Conservation (phyloP, 805 yeast genomes). For the Sugiyamaella smithiae region DNA sequence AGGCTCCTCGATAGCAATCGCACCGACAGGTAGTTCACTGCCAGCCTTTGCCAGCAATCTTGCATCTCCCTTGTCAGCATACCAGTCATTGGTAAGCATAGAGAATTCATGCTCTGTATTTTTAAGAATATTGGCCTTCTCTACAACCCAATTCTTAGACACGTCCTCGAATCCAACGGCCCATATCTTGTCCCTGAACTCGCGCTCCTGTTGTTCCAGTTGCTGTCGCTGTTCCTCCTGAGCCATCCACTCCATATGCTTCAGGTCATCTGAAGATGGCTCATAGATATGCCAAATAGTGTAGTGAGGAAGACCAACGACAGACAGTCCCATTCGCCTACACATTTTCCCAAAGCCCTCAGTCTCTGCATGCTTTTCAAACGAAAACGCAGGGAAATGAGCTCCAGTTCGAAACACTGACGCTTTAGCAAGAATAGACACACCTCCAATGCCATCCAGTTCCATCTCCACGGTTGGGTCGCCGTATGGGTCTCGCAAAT, state of each 20-base stretch:
- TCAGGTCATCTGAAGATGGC: constrained; percentile 88
- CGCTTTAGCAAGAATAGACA: constrained; percentile 84
- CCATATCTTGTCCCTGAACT: constrained; percentile 49
- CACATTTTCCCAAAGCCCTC: constrained; percentile 93
- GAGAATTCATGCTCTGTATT: constrained; percentile 55
- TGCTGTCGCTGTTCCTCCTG: constrained; percentile 35
- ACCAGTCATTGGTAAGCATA: constrained; percentile 25
- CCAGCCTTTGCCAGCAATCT: not conserved
- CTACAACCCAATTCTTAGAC: constrained; percentile 67
- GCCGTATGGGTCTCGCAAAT: constrained; percentile 85
- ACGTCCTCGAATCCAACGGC: constrained; percentile 75
- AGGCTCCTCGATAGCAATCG: constrained; percentile 13
- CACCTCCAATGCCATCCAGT: constrained; percentile 95
- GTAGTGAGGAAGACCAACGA: constrained; percentile 89
- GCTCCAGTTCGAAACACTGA: constrained; percentile 80
- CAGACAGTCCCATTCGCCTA: constrained; percentile 80
- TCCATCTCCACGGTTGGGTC: constrained; percentile 88
- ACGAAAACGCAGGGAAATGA: constrained; percentile 94
- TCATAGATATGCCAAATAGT: constrained; percentile 97
- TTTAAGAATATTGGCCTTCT: constrained; percentile 66
- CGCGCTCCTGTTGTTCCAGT: constrained; percentile 34
- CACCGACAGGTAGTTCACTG: constrained; percentile 5
- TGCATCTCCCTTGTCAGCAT: constrained; percentile 15
- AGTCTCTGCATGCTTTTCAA: constrained; percentile 93
- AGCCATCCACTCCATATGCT: constrained; percentile 46